Evolutionary conservation across 1,139 yeast genomes (phyloP).

Genomic region (Yamadazyma membranifaciens): DNA sequence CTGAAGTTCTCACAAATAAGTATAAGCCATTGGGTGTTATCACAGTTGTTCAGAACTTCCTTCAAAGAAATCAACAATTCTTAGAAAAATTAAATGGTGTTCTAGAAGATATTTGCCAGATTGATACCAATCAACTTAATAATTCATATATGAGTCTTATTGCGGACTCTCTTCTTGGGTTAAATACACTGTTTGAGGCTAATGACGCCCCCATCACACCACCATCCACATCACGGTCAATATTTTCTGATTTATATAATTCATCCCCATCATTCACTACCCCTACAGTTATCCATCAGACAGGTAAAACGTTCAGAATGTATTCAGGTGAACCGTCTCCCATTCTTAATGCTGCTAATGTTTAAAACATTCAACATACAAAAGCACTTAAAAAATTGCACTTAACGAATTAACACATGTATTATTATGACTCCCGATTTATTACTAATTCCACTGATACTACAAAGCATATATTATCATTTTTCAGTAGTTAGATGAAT

Average conservation of each 20-base stretch:
- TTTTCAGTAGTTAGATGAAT: too few relatives aligned
- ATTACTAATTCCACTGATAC: too few relatives aligned
- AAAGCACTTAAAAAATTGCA: too few relatives aligned
- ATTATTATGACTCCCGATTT: too few relatives aligned
- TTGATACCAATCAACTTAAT: conserved; percentile 1
- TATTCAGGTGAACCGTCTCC: conserved; percentile 2
- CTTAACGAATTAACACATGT: too few relatives aligned
- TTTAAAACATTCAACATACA: background rate
- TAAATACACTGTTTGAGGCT: background rate
- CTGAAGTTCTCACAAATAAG: conserved; percentile 57
- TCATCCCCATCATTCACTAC: conserved; percentile 15
- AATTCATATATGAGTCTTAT: conserved; percentile 5
- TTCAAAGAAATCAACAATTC: background rate
- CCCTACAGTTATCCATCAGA: conserved; percentile 8
- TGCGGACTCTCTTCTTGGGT: conserved; percentile 7
- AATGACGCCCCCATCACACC: conserved; percentile 14
- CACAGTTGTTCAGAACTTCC: background rate
- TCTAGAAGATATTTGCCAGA: background rate
- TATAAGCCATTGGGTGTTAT: conserved; percentile 46
- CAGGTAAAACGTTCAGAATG: background rate
- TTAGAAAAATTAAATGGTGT: conserved; percentile 1
- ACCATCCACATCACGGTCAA: conserved; percentile 16
- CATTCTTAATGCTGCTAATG: background rate
- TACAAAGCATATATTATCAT: too few relatives aligned
- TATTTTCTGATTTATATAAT: conserved; percentile 14